Evolutionary conservation across 345 rosid species (phyloP).

Genomic region (Nephelium lappaceum): DNA sequence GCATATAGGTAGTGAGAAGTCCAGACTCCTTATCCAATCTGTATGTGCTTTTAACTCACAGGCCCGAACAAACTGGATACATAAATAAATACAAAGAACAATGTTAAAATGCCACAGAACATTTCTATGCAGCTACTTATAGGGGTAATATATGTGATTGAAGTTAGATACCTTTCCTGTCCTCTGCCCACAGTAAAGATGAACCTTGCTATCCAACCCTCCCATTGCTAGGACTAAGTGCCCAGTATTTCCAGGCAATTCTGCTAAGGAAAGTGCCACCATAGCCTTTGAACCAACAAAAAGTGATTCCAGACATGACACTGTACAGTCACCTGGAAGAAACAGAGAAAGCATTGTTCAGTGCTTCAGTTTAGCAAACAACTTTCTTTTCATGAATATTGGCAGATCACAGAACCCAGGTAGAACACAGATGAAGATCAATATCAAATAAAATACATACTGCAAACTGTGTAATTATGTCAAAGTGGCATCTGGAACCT

Average conservation of each 20-base stretch:
- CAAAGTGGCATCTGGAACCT: neutral
- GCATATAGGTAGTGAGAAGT: constrained; percentile 77
- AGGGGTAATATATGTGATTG: neutral
- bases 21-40: constrained; percentile 94
- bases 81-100: constrained; percentile 20
- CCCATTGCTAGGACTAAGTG: constrained; percentile 81
- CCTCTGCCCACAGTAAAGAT: constrained; percentile 71
- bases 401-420: neutral
- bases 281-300: constrained; percentile 76
- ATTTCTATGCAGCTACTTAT: neutral
- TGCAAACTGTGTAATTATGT: neutral
- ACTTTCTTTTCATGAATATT: neutral
- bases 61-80: constrained; percentile 64
- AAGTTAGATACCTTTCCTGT: constrained; percentile 64
- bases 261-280: constrained; percentile 77
- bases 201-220: constrained; percentile 84
- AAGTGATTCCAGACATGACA: constrained; percentile 59
- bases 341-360: neutral
- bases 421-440: constrained; percentile 7
- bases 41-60: constrained; percentile 95
- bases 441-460: neutral
- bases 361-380: neutral
- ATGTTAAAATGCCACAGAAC: constrained; percentile 10
- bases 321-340: constrained; percentile 63
- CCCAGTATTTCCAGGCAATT: constrained; percentile 66